phyloP scores from a whole-genome alignment of 345 rosid species.

The Euphorbia tirucalli region DNA sequence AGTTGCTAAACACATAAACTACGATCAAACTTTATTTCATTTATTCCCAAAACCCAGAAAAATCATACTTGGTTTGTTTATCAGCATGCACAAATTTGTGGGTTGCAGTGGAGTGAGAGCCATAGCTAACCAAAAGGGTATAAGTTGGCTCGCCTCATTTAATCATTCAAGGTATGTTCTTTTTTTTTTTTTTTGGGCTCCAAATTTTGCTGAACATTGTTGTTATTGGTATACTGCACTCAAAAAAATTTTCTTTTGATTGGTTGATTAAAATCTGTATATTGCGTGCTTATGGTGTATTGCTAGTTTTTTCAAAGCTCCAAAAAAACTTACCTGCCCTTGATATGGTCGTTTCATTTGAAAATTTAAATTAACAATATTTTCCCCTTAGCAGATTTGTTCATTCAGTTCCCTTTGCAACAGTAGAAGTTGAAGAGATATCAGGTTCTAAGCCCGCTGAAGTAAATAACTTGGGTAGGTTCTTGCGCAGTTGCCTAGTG shows the following conservation, averaged over 20 bases:
- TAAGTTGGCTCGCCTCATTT: slow-evolving; percentile 36
- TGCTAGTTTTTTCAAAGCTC: background rate
- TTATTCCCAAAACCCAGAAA: too few relatives aligned
- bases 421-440: slow-evolving; percentile 71
- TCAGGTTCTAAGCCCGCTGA: slow-evolving; percentile 85
- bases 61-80: too few relatives aligned
- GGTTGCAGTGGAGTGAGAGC: slow-evolving; percentile 35
- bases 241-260: too few relatives aligned
- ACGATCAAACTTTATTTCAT: too few relatives aligned
- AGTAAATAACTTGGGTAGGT: slow-evolving; percentile 82
- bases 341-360: too few relatives aligned
- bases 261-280: background rate
- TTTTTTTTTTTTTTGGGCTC: too few relatives aligned
- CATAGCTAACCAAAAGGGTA: slow-evolving; percentile 40
- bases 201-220: background rate
- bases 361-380: background rate
- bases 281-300: background rate
- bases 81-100: slow-evolving; percentile 45
- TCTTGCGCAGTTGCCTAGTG: background rate
- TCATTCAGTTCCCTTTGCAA: slow-evolving; percentile 85
- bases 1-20: too few relatives aligned
- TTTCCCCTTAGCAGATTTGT: slow-evolving; percentile 44
- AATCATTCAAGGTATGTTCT: slow-evolving; percentile 40
- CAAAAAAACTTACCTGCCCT: background rate
- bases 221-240: background rate